These are phyloP conservation scores for Pseudonectria foliicola DNA, from an alignment of 2,329 filamentous ascomycete species.

Conservation along the genomic window DNA sequence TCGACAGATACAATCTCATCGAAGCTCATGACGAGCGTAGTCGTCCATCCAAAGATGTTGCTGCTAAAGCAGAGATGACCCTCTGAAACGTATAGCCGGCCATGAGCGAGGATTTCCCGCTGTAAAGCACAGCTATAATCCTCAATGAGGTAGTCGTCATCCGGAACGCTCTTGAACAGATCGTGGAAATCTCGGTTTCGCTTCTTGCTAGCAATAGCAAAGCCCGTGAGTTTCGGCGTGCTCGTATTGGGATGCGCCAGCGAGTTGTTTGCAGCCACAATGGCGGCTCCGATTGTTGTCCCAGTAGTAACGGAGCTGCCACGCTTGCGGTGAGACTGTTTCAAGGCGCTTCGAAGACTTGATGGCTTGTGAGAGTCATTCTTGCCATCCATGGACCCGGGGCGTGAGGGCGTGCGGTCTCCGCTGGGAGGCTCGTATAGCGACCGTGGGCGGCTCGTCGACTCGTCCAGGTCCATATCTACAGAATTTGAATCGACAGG, in stretches of 20 bases:
- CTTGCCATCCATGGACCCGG: conserved; percentile 59
- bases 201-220: conserved; percentile 93
- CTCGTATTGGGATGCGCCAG: conserved; percentile 57
- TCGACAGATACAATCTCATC: conserved; percentile 96
- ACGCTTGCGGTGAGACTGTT: conserved; percentile 59
- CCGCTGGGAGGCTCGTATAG: conserved; percentile 42
- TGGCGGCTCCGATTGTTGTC: conserved; percentile 61
- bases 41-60: conserved; percentile 97
- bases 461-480: conserved; percentile 27
- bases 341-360: conserved; percentile 58
- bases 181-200: conserved; percentile 92
- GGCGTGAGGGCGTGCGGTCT: conserved; percentile 56
- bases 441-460: conserved; percentile 39
- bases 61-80: conserved; percentile 98
- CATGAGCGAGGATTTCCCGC: conserved; percentile 89
- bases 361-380: conserved; percentile 53
- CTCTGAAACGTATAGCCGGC: conserved; percentile 91
- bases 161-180: conserved; percentile 91
- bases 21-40: conserved; percentile 94
- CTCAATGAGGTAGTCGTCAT: conserved; percentile 96
- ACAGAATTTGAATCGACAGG: conserved; percentile 37
- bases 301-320: conserved; percentile 71
- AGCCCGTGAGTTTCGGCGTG: conserved; percentile 78
- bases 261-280: conserved; percentile 62
- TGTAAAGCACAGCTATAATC: conserved; percentile 97